Conservation (phyloP, 2,329 filamentous ascomycete species). For the Exserohilum turcica region DNA sequence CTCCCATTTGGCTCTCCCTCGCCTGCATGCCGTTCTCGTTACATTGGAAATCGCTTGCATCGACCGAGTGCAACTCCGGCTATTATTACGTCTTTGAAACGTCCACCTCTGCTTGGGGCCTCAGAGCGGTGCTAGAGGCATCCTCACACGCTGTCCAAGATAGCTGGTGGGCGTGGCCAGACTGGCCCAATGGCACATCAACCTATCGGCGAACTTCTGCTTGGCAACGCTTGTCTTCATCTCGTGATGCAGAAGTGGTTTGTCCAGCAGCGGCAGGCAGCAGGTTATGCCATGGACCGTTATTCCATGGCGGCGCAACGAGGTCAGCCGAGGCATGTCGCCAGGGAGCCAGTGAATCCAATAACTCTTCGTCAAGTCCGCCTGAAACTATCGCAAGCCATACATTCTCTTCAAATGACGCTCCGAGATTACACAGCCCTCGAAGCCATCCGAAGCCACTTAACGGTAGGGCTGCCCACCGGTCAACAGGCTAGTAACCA, state of each 20-base stretch:
- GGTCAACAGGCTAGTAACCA: conserved; percentile 31
- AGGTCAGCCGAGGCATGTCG: not conserved
- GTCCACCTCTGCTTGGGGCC: conserved; percentile 5
- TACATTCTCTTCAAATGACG: conserved; percentile 26
- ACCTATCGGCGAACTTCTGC: conserved; percentile 19
- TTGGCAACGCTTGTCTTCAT: conserved; percentile 38
- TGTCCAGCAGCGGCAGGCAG: conserved; percentile 22
- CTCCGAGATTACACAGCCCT: conserved; percentile 30
- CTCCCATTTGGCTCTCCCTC: conserved; percentile 8
- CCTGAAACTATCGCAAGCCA: conserved; percentile 28
- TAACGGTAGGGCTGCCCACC: conserved; percentile 30
- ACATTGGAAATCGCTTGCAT: conserved; percentile 13
- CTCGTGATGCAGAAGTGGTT: conserved; percentile 37
- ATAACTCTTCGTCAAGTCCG: conserved; percentile 28
- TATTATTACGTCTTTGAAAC: conserved; percentile 23
- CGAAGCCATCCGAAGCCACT: conserved; percentile 16
- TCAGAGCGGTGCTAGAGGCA: conserved; percentile 21
- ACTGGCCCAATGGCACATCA: conserved; percentile 9
- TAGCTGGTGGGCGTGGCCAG: conserved; percentile 16
- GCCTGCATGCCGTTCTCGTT: conserved; percentile 14
- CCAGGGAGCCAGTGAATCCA: not conserved
- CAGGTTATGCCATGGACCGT: conserved; percentile 22
- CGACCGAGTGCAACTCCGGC: conserved; percentile 24
- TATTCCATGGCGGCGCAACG: conserved; percentile 17
- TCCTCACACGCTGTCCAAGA: conserved; percentile 20